These are phyloP conservation scores for Loxodes magnus DNA, from an alignment of 73 alveolate genomes.

Conservation along the genomic window DNA sequence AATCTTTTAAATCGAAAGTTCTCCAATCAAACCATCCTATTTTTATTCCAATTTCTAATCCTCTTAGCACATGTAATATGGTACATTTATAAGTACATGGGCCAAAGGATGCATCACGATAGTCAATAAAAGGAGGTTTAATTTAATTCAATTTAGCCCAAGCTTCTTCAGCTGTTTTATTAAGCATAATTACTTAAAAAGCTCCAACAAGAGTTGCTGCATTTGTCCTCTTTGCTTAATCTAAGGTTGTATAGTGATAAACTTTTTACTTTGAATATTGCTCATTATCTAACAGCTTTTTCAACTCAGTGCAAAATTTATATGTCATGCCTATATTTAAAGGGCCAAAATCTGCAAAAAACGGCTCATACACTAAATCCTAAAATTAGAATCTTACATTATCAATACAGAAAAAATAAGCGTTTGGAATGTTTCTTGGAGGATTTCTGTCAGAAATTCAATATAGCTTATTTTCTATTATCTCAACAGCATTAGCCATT, in stretches of 20 bases:
- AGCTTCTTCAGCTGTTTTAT: constrained; percentile 75
- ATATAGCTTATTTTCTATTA: constrained; percentile 46
- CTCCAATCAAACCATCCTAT: constrained; percentile 78
- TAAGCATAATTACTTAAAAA: constrained; percentile 52
- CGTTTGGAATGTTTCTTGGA: constrained; percentile 63
- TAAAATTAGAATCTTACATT: constrained; percentile 28
- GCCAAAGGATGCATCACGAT: constrained; percentile 83
- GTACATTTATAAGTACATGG: constrained; percentile 75
- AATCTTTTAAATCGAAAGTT: constrained; percentile 64
- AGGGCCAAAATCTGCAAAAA: constrained; percentile 92
- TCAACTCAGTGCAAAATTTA: constrained; percentile 69
- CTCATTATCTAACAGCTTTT: constrained; percentile 53
- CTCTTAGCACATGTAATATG: constrained; percentile 66
- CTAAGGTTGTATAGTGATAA: constrained; percentile 75
- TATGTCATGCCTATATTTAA: constrained; percentile 70
- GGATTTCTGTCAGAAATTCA: constrained; percentile 78
- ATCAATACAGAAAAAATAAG: constrained; percentile 88
- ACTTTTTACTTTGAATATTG: constrained; percentile 44
- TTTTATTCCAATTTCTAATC: constrained; percentile 71
- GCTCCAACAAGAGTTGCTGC: constrained; percentile 89
- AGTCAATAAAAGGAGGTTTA: constrained; percentile 48
- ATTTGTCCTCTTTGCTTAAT: constrained; percentile 75
- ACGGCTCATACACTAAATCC: constrained; percentile 87
- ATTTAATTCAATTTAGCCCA: constrained; percentile 59
- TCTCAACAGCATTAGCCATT: no score